A percentile compares a stretch with the other conserved stretches of the same genome.
These are phyloP conservation scores for Solanum stenotomum DNA, from an alignment of 257 asterid genomes.

Conservation along the genomic window DNA sequence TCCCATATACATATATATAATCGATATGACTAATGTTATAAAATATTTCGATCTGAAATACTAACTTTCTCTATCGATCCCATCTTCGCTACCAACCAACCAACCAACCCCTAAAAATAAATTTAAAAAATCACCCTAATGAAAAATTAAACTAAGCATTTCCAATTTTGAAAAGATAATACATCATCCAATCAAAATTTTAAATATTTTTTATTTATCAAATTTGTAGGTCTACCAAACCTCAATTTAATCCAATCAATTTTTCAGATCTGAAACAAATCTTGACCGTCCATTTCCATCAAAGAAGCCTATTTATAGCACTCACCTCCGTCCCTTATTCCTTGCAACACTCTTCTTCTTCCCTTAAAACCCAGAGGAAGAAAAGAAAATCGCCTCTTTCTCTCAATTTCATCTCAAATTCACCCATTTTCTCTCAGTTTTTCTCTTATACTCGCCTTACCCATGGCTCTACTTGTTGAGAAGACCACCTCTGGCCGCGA, in stretches of 20 bases:
- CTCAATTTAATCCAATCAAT: background rate
- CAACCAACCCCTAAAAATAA: too few species aligned
- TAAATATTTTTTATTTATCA: background rate
- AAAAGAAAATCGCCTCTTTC: background rate
- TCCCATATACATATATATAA: too few species aligned
- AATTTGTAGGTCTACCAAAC: constrained; percentile 4
- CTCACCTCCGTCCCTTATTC: background rate
- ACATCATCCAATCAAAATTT: background rate
- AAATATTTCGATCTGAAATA: too few species aligned
- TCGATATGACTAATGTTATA: too few species aligned
- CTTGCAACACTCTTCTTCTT: constrained; percentile 11
- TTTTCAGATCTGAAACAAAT: constrained; percentile 3
- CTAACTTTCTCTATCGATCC: too few species aligned
- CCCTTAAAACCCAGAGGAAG: background rate
- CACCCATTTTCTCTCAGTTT: background rate
- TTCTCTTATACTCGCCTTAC: background rate
- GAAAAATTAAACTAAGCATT: too few species aligned
- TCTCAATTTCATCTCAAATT: background rate
- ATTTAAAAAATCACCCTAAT: too few species aligned
- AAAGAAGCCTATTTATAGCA: constrained; percentile 13
- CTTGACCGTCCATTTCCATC: constrained; percentile 10
- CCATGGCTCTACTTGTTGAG: constrained; percentile 70
- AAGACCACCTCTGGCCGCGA: constrained; percentile 74
- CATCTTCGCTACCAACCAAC: too few species aligned
- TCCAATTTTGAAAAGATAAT: too few species aligned